Percentiles rank a stretch among this genome's conserved stretches.
These are phyloP conservation scores for Phaeosphaeriaceae sp. DNA, from an alignment of 2,329 filamentous ascomycete genomes.

Conservation along the genomic window DNA sequence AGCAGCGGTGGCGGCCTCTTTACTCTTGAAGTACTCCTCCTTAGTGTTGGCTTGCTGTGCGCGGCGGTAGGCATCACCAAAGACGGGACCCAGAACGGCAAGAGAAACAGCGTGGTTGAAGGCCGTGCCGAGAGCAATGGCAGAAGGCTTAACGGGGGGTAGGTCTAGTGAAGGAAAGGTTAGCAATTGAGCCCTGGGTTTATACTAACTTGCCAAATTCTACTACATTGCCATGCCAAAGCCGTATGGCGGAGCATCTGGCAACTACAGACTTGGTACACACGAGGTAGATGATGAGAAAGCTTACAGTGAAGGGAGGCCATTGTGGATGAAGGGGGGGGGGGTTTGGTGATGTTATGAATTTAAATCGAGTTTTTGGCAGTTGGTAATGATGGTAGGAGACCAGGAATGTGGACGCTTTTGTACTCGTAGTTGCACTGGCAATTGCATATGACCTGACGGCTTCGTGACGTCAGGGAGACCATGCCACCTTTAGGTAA, in stretches of 20 bases:
- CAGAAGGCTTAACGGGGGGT: conserved; percentile 92
- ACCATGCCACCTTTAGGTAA: not conserved
- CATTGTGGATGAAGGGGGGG: conserved; percentile 54
- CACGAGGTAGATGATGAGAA: not conserved
- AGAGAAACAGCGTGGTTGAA: conserved; percentile 94
- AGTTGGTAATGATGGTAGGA: conserved; percentile 20
- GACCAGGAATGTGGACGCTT: conserved; percentile 40
- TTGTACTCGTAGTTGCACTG: conserved; percentile 35
- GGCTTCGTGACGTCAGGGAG: conserved; percentile 37
- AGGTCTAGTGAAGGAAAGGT: conserved; percentile 59
- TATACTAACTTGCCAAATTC: conserved; percentile 11
- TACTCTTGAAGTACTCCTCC: conserved; percentile 94
- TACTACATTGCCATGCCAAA: conserved; percentile 17
- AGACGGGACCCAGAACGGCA: conserved; percentile 85
- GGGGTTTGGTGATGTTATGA: conserved; percentile 23
- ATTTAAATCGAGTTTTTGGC: conserved; percentile 16
- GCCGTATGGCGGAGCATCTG: not conserved
- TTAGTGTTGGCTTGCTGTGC: conserved; percentile 91
- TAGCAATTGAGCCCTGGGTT: conserved; percentile 18
- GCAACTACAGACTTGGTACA: no score
- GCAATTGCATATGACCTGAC: conserved; percentile 34
- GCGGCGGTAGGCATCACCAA: conserved; percentile 92
- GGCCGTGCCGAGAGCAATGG: conserved; percentile 92
- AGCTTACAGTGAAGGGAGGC: conserved; percentile 65
- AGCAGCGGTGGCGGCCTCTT: conserved; percentile 87